phyloP scores from a whole-genome alignment of 2,329 filamentous ascomycete genomes.

The Periconia sp. region DNA sequence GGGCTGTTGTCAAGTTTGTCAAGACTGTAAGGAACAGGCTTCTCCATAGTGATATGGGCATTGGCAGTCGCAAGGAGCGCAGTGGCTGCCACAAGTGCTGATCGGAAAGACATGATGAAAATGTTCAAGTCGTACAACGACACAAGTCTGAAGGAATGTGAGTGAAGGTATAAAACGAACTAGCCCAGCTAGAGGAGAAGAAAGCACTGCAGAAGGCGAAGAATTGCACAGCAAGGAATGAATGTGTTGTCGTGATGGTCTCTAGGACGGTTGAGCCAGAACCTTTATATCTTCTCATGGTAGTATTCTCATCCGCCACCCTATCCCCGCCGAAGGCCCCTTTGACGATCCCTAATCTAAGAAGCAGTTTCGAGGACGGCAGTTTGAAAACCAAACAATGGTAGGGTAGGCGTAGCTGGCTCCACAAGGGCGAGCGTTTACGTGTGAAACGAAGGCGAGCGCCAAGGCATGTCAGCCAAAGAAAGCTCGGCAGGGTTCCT shows the following conservation, averaged over 20 bases:
- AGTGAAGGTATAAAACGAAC: conserved; percentile 20
- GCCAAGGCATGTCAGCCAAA: conserved; percentile 37
- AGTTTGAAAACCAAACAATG: conserved; percentile 33
- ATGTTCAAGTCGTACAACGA: conserved; percentile 20
- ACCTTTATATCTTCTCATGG: conserved; percentile 32
- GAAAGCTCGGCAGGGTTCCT: conserved; percentile 18
- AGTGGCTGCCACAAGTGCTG: conserved; percentile 55
- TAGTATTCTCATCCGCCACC: conserved; percentile 16
- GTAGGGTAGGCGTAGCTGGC: conserved; percentile 21
- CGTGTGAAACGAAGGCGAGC: conserved; percentile 38
- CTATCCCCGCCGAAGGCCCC: conserved; percentile 7
- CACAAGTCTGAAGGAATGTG: conserved; percentile 21
- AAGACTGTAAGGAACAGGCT: conserved; percentile 68
- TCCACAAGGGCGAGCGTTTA: conserved; percentile 39
- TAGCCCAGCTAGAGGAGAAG: conserved; percentile 40
- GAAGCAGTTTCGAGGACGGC: conserved; percentile 25
- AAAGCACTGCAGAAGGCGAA: conserved; percentile 22
- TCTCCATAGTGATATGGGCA: conserved; percentile 77
- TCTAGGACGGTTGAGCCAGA: conserved; percentile 12
- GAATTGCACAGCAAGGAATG: conserved; percentile 18
- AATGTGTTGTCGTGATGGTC: conserved; percentile 28
- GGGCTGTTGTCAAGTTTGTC: conserved; percentile 67
- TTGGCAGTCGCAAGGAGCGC: conserved; percentile 62
- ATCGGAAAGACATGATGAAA: conserved; percentile 59
- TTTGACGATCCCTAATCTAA: conserved; percentile 40